Evolutionary conservation across 129 eudicot genomes (phyloP).

Genomic region (Helichrysum umbraculigerum): DNA sequence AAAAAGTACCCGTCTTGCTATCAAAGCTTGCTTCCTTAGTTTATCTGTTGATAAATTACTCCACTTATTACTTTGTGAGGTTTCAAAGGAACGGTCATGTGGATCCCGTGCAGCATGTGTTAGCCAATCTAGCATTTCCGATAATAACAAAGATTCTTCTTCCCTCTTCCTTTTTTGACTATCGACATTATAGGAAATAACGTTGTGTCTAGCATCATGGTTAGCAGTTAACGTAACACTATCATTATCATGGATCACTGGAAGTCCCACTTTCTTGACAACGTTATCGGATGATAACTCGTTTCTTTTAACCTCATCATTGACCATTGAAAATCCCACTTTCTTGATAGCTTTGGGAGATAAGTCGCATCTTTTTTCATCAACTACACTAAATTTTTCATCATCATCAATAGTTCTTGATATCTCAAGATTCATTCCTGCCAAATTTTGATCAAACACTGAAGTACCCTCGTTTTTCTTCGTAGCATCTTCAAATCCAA

Average conservation of each 20-base stretch:
- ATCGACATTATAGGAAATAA: conserved; percentile 23
- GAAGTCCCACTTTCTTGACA: conserved; percentile 29
- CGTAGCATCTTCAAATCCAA: conserved; percentile 24
- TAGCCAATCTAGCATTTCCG: conserved; percentile 71
- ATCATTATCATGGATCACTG: conserved; percentile 22
- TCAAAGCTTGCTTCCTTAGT: conserved; percentile 45
- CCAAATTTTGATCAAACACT: conserved; percentile 22
- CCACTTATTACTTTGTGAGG: conserved; percentile 59
- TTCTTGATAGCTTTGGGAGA: conserved; percentile 36
- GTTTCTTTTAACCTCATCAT: conserved; percentile 14
- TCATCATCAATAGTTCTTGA: conserved; percentile 24
- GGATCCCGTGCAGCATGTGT: conserved; percentile 53
- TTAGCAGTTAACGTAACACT: conserved; percentile 15
- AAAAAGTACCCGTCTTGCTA: conserved; percentile 59
- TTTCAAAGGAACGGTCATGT: conserved; percentile 47
- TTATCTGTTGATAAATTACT: conserved; percentile 39
- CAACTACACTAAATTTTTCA: conserved; percentile 13
- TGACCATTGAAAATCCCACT: conserved; percentile 31
- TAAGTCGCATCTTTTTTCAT: conserved; percentile 13
- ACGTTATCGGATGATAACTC: conserved; percentile 27
- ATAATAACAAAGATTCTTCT: conserved; percentile 29
- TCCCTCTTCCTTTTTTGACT: conserved; percentile 62
- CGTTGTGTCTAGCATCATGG: conserved; percentile 18
- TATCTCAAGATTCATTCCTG: conserved; percentile 29
- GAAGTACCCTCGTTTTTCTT: conserved; percentile 26